These are phyloP conservation scores for Corymbia citriodora DNA, from an alignment of 441 rosid species.

Conservation along the genomic window DNA sequence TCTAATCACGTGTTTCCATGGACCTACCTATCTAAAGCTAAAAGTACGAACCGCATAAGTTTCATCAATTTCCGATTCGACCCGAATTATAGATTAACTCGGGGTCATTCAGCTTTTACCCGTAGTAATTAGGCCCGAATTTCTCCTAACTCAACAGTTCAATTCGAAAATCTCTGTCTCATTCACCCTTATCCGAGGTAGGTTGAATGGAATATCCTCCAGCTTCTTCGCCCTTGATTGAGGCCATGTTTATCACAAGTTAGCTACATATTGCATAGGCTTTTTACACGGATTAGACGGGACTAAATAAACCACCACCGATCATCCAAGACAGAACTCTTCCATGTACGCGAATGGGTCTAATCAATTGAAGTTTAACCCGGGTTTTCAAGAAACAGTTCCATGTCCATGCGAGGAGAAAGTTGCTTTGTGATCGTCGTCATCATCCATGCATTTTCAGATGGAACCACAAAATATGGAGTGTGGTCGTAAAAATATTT, in stretches of 20 bases:
- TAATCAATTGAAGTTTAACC: not conserved
- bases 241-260: not conserved
- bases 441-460: not conserved
- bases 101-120: not conserved
- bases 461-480: not conserved
- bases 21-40: not conserved
- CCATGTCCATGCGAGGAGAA: not conserved
- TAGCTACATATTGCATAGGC: not conserved
- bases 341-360: not conserved
- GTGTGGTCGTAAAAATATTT: not conserved
- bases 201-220: not conserved
- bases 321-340: not conserved
- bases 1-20: not conserved
- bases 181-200: not conserved
- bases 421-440: not conserved
- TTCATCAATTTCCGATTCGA: not conserved
- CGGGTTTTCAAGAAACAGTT: not conserved
- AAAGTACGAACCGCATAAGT: not conserved
- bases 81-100: not conserved
- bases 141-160: not conserved
- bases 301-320: not conserved
- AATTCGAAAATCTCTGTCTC: not conserved
- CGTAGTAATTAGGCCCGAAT: not conserved
- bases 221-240: not conserved
- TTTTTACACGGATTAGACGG: not conserved